Base-by-base conservation (phyloP, 805 yeast genomes). In the Saccharomyces eubayanus region DNA sequence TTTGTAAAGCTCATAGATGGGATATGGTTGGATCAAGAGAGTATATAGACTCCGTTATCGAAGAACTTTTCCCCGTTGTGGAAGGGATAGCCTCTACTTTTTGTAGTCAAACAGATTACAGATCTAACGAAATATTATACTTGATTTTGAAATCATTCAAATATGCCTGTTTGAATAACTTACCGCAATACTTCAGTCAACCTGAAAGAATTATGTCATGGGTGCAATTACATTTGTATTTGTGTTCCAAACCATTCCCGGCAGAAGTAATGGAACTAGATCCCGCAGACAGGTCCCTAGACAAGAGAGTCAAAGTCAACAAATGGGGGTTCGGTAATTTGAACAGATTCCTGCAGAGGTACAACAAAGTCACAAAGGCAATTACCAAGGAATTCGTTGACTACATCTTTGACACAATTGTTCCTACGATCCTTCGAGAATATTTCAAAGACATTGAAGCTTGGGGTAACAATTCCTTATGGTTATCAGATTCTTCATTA, bases 291-390 rank as follows among this genome's bases (percentile, higher is more conserved):
- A 75, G 81, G 54, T 63, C 66, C 50, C 66, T 71, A 43, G 78
- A 67, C 59, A 75, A 62, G 62, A 73, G 85, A 78, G 84, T 75
- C 65, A 92, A 83, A 70, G 82, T 81, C 63, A 91, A 77, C 73
- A 94, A 94, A 69, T 92, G 99, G 98, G 83, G 92, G 4, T 83
- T 83, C 60, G 89, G 87, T 43, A 89, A 89, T 66, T 66, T 91
- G 51, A 79, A 78, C 61, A 79, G 92, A 60, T 72, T 90, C 20
- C 84, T 87, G 62, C 77, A 79, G 51, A 79, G 88, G 59, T 90
- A 82, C 65, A 54, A 65, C n/a, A 64, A 68, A 82, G 80, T 50
- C 65, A 83, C 56, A 58, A 71, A 74, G 70, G 52, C 58, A 30
- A 65, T 61, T 67, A 62, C 61, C 59, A 77, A 77, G 21, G 80